Base-by-base conservation (phyloP, 1,139 yeast species). In the Geotrichum australiense region DNA sequence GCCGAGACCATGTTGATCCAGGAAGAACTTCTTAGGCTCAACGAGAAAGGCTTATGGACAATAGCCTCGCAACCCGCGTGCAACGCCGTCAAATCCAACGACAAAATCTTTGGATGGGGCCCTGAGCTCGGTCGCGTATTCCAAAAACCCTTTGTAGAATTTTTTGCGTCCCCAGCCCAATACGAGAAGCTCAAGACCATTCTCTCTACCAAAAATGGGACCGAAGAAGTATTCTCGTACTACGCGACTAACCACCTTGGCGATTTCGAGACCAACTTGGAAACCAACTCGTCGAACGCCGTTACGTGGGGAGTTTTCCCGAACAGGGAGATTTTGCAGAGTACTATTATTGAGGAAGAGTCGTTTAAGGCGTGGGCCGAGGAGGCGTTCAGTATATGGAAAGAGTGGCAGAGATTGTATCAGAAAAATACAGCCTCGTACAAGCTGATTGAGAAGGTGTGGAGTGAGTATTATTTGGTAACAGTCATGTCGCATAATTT, bases 301-400 rank as follows among this genome's bases (percentile, higher is more conserved):
- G 93, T 91, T 7, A 91, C 97, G 0, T 91, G 96, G 96, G 96
- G 96, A 45, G 94, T 83, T 2, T 87, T 89, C 68, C 94, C 94
- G 2, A 81, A 80, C 62, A 74, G 84, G 51, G 94, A 85, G 57
- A 79, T 85, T 37, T 73, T 84, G 24, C 96, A 86, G 59, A 84
- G 95, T 2, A 87, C 97, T 0, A 80, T 86, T 45, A 78, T 87
- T 41, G 95, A 86, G 55, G 80, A 76, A 52, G 94, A 86, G 53
- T 83, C 95, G 3, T 87, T 87, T 65, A 73, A 74, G 52, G 94
- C 95, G 1, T 87, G 96, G 96, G 75, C 80, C 50, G 95, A 89
- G 55, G 98, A 91, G 60, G 94, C 96, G 0, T 91, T 87, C 62
- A 73, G 76, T 49, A 80, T 91, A 48, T 85, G 96, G 94, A 65